Conservation (phyloP, 2,329 filamentous ascomycete species). For the Fusarium sterilihyphosum region DNA sequence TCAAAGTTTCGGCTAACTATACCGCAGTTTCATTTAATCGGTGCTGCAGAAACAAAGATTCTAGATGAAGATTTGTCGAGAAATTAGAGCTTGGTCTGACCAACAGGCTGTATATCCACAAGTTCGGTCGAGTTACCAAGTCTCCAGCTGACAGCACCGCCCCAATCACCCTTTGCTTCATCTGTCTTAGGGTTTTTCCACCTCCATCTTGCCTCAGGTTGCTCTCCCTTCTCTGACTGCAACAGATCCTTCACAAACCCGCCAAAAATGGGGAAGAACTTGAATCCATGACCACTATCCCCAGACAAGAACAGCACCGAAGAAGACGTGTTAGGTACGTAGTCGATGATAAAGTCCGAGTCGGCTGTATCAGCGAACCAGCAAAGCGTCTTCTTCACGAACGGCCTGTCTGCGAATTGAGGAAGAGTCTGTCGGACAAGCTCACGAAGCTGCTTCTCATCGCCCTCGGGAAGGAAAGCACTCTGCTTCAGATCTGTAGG, state of each 20-base stretch:
- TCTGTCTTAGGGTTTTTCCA: conserved; percentile 55
- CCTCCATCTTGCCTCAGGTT: conserved; percentile 58
- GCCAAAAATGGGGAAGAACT: conserved; percentile 70
- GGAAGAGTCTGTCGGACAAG: conserved; percentile 64
- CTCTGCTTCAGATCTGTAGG: conserved; percentile 43
- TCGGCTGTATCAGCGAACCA: conserved; percentile 71
- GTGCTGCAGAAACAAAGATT: background rate
- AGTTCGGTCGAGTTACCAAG: conserved; percentile 46
- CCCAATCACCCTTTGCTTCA: conserved; percentile 37
- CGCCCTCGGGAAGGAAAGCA: conserved; percentile 62
- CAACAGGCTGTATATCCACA: conserved; percentile 25
- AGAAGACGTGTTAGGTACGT: conserved; percentile 60
- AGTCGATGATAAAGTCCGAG: conserved; percentile 70
- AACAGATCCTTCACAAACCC: conserved; percentile 62
- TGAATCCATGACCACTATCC: conserved; percentile 71
- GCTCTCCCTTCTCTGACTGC: conserved; percentile 49
- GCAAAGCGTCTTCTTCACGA: conserved; percentile 67
- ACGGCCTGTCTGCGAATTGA: conserved; percentile 60
- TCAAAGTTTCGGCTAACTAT: background rate
- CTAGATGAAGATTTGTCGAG: rapidly evolving
- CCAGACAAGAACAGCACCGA: conserved; percentile 62
- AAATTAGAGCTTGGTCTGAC: conserved; percentile 7
- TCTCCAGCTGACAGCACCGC: conserved; percentile 51
- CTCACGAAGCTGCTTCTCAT: conserved; percentile 62
- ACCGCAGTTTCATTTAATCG: rapidly evolving